Percentiles rank a stretch among this genome's conserved stretches.
Evolutionary conservation across 1,139 yeast genomes (phyloP).

Genomic region (Kodamaea sp.): DNA sequence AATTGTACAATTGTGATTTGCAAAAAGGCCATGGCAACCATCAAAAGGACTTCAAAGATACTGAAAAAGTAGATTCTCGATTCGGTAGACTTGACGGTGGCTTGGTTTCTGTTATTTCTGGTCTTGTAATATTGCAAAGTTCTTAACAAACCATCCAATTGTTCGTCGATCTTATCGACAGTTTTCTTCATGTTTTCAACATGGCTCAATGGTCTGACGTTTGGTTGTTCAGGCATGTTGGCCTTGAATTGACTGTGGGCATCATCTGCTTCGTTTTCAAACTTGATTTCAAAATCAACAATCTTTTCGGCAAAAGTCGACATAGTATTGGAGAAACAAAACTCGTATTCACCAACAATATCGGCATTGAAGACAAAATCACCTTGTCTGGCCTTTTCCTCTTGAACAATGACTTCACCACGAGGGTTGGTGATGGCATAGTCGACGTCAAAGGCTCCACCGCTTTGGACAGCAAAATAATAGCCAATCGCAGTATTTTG

Average conservation of each 20-base stretch:
- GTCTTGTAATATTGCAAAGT: conserved; percentile 80
- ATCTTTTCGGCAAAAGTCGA: conserved; percentile 84
- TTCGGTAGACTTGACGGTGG: conserved; percentile 86
- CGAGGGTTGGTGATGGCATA: conserved; percentile 70
- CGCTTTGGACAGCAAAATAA: conserved; percentile 89
- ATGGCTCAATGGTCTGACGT: conserved; percentile 53
- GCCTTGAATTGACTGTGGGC: conserved; percentile 49
- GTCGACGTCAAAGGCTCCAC: conserved; percentile 84
- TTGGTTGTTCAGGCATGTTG: conserved; percentile 59
- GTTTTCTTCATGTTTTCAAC: conserved; percentile 60
- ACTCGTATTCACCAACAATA: conserved; percentile 78
- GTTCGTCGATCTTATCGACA: conserved; percentile 60
- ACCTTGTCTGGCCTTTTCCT: conserved; percentile 75
- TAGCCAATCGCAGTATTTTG: conserved; percentile 67
- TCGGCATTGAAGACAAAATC: conserved; percentile 76
- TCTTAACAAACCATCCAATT: conserved; percentile 61
- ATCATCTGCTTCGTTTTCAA: conserved; percentile 43
- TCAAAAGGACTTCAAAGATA: conserved; percentile 70
- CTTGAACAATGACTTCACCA: conserved; percentile 53
- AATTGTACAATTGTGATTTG: conserved; percentile 83
- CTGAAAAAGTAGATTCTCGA: conserved; percentile 84
- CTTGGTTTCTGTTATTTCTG: conserved; percentile 89
- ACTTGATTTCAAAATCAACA: conserved; percentile 79
- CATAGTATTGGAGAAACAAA: conserved; percentile 87
- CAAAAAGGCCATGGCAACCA: conserved; percentile 81